Evolutionary conservation across 129 eudicot genomes (phyloP), one percentile per base, ranked within the genome.

Genomic region (Helianthus tuberosus): DNA sequence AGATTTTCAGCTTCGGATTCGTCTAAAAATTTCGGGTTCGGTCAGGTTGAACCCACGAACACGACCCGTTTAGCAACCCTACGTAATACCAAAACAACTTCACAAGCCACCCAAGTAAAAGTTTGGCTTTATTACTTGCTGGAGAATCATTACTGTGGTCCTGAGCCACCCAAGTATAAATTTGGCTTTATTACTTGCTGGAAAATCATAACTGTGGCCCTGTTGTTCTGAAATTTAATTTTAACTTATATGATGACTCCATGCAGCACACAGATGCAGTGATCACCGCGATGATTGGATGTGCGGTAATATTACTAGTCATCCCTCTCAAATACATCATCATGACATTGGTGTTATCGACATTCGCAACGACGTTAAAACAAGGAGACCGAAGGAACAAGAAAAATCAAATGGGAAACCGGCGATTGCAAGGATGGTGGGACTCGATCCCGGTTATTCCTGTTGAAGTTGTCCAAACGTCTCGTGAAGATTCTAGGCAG

Each of bases 361-460:
- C 81, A 10, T 87, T 83, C 51, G 67, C 83, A 49, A 50, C 67
- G 79, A 87, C 85, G 12, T 87, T 90, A 4, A 80, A 71, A 32
- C 64, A 88, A 12, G 76, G 82, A 53, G 73, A 54, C 17, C 20
- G 48, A 0, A 74, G 78, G 63, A 69, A 41, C 43, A 68, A 81
- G 76, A 80, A 79, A 57, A 87, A 72, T 43, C 76, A 73, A 38
- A 76, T 73, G 61, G 91, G 94, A 8, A 93, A 86, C 51, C 85
- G 96, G 12, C 60, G 95, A 11, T 20, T 93, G 4, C 81, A 72
- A 71, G 98, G 91, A 74, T 93, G 98, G 98, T 93, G 96, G 98
- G 95, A 89, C 60, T 89, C 98, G 2, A 92, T 92, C 55, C 98
- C 98, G 0, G 86, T 92, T 23, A 27, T 84, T 12, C 94, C 94